These are phyloP conservation scores for Arctium lappa DNA, from an alignment of 129 eudicot genomes.

Conservation along the genomic window DNA sequence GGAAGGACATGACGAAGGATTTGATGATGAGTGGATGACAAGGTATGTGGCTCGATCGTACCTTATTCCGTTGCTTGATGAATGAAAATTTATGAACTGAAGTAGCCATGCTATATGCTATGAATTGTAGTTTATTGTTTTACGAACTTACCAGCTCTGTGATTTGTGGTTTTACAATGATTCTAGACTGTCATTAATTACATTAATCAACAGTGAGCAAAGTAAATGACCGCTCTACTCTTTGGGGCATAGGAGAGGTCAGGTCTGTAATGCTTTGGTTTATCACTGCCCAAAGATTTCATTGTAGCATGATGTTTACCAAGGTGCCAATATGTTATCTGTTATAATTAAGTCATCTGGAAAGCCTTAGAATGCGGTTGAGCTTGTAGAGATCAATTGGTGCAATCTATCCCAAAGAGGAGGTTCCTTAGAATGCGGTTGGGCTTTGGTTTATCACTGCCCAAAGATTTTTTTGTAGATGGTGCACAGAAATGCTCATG, in stretches of 20 bases:
- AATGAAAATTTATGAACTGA: background rate
- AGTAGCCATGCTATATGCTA: background rate
- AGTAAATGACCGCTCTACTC: background rate
- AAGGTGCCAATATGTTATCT: background rate
- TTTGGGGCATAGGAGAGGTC: background rate
- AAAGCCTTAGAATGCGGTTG: background rate
- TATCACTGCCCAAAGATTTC: background rate
- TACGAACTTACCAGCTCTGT: background rate
- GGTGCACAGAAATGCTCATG: background rate
- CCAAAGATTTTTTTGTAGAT: background rate
- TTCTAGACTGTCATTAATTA: background rate
- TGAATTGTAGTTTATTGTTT: background rate
- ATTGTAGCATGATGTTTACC: background rate
- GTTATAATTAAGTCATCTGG: background rate
- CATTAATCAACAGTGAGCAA: background rate
- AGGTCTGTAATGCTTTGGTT: background rate
- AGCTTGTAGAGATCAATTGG: background rate
- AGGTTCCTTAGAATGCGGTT: too few relatives aligned
- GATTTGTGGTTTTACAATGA: background rate
- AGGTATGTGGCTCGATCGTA: background rate
- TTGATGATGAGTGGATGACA: background rate
- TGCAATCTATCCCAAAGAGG: background rate
- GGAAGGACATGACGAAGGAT: background rate
- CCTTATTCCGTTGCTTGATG: background rate
- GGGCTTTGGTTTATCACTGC: too few relatives aligned